Evolutionary conservation across 2,329 filamentous ascomycete genomes (phyloP), one percentile per base, ranked within the genome.

Genomic region (Sporothrix sp.): DNA sequence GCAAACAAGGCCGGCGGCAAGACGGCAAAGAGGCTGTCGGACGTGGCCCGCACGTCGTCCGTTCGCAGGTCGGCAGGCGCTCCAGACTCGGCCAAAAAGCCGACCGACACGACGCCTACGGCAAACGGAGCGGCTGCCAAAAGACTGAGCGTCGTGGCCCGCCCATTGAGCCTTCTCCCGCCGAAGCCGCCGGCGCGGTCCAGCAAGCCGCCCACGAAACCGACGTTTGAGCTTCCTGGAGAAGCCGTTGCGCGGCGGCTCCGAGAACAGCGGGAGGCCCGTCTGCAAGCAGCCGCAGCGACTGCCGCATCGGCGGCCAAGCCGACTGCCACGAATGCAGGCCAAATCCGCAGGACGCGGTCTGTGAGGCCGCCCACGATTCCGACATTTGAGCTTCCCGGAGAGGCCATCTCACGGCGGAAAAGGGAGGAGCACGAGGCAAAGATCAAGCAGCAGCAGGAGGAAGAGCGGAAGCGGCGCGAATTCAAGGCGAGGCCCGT

Each of bases 401-500:
- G 80, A 8, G 81, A 84, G 58, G 75, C 74, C 3, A 74, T 82
- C 45, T 76, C 74, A 3, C 67, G 72, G 2, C 66, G 71, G 25
- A 77, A 80, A 65, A 68, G 73, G 56, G 71, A 82, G 64, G 68
- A 78, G 60, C 69, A 72, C 50, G 73, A 81, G 58, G 69, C 75
- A 52, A 74, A 71, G 55, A 64, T 82, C 38, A 73, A 68, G 54
- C 71, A 70, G 3, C 71, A 81, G 58, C 78, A 79, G 58, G 78
- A 82, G 56, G 79, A 81, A 57, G 75, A 79, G 54, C 73, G 69
- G 21, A 77, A 71, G 62, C 72, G 73, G 50, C 75, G 79, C 50
- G 77, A 82, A 58, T 83, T 83, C 68, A 84, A 81, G 62, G 80
- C 79, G 6, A 72, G 72, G 32, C 79, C 80, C 16, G 61, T 78